Base-by-base conservation (phyloP, 2,329 filamentous ascomycete genomes). In the Biscogniauxia sp. region DNA sequence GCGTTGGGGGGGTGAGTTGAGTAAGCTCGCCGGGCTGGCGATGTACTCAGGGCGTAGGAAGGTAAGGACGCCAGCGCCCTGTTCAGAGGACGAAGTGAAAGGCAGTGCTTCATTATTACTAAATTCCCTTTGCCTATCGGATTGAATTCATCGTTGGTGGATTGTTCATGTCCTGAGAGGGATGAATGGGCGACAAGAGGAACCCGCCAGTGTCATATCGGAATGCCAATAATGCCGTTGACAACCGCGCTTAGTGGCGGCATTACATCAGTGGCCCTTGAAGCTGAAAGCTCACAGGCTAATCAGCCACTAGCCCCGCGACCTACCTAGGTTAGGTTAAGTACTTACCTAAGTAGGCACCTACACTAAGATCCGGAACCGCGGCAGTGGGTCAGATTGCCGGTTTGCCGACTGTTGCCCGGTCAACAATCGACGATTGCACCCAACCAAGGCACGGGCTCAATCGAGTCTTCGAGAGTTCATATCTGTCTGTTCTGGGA, bases 1-100 rank as follows among this genome's bases (percentile, higher is more conserved):
- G 86, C 86, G 60, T 84, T 84, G 25, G 84, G 80, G 32, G 83
- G 83, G 60, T 84, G 81, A 55, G 83, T 82, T 59, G 84, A 87
- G 73, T 86, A 86, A 51, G 58, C 68, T 60, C 66, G 65, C 55
- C 55, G 61, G 20, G 23, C 58, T 37, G 23, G 54, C 32, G 19
- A 7, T n/a, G 59, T 57, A 53, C 52, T 55, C 19, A 58, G 58
- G 23, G 41, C 17, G 4, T 59, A 55, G n/a, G 56, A 55, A 26
- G 63, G 56, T 20, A 61, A 60, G 51, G 66, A 64, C 37, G 61
- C 60, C 58, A 68, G 59, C 60, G 61, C 60, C 63, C 64, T 68
- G 9, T 58, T 58, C 5, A 74, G 60, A 20, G 56, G 63, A 49
- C 63, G 65, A 56, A 71, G 54, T 37, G 68, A 62, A 57, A 65